These are phyloP conservation scores for Colletotrichum lentis DNA, from an alignment of 2,329 filamentous ascomycete genomes.

Conservation along the genomic window DNA sequence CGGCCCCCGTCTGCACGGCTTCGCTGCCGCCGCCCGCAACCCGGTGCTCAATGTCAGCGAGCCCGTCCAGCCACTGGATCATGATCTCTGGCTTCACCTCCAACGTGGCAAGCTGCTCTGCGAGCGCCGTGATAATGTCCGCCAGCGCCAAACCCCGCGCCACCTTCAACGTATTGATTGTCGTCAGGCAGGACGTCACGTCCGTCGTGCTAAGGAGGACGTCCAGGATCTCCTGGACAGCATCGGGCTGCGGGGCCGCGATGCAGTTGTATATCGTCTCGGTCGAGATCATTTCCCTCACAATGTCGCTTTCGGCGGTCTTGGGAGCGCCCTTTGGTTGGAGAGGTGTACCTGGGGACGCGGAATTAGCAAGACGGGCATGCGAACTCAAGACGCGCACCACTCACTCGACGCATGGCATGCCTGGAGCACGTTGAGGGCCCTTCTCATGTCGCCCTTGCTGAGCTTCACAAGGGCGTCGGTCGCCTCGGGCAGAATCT, in stretches of 20 bases:
- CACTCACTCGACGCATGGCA: conserved; percentile 88
- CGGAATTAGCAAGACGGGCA: conserved; percentile 19
- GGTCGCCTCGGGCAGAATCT: conserved; percentile 81
- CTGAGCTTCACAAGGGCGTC: conserved; percentile 86
- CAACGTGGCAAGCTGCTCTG: conserved; percentile 81
- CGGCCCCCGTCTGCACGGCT: conserved; percentile 86
- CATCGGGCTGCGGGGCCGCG: conserved; percentile 89
- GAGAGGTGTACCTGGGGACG: conserved; percentile 70
- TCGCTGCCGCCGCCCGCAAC: conserved; percentile 89
- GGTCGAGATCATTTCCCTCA: conserved; percentile 82
- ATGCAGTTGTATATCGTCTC: conserved; percentile 98
- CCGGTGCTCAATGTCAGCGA: conserved; percentile 93
- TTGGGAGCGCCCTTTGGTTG: conserved; percentile 67
- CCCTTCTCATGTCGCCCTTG: conserved; percentile 95
- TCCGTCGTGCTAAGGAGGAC: conserved; percentile 86
- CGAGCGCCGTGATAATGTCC: conserved; percentile 87
- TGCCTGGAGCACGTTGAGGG: conserved; percentile 93
- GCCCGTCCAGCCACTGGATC: conserved; percentile 88
- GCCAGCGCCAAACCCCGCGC: conserved; percentile 88
- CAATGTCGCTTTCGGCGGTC: conserved; percentile 69
- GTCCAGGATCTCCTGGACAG: conserved; percentile 83
- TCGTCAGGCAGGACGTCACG: conserved; percentile 86
- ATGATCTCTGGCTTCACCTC: conserved; percentile 88
- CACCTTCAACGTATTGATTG: conserved; percentile 86
- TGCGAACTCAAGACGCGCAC: conserved; percentile 20